phyloP scores from a whole-genome alignment of 352 stramenopile species.

The Phytophthora litchii region DNA sequence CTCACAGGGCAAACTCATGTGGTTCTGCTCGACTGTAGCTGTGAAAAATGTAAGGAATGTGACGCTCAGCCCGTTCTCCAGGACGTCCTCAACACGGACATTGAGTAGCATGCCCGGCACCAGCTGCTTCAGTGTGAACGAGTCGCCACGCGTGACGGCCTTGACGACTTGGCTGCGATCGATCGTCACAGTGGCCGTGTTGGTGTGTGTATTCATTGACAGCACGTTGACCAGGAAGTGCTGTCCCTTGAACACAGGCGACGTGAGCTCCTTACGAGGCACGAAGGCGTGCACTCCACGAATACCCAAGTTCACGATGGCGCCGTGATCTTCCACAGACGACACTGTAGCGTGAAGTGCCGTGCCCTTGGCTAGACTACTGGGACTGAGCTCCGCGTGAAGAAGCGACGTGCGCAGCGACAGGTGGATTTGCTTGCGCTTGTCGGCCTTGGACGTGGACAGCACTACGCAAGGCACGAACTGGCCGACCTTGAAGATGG shows the following conservation, averaged over 20 bases:
- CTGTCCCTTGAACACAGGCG: slow-evolving; percentile 58
- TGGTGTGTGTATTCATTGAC: slow-evolving; percentile 81
- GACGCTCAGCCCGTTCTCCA: slow-evolving; percentile 85
- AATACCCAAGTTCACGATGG: slow-evolving; percentile 91
- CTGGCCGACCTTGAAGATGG: slow-evolving; percentile 78
- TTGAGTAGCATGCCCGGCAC: slow-evolving; percentile 93
- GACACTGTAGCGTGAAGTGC: slow-evolving; percentile 87
- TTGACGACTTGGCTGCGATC: slow-evolving; percentile 74
- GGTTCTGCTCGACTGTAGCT: slow-evolving; percentile 88
- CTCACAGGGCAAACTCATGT: slow-evolving; percentile 87
- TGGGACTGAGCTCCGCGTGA: slow-evolving; percentile 75
- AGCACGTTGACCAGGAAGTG: slow-evolving; percentile 72
- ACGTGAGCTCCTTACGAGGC: slow-evolving; percentile 69
- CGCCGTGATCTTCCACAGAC: slow-evolving; percentile 94
- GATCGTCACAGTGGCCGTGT: slow-evolving; percentile 70
- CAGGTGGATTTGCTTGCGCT: slow-evolving; percentile 90
- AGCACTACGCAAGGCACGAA: slow-evolving; percentile 89
- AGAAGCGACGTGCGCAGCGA: slow-evolving; percentile 87
- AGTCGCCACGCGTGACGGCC: slow-evolving; percentile 79
- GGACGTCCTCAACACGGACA: slow-evolving; percentile 90
- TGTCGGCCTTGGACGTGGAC: slow-evolving; percentile 68
- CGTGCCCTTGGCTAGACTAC: slow-evolving; percentile 72
- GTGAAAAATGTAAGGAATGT: slow-evolving; percentile 91
- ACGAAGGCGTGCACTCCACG: slow-evolving; percentile 80
- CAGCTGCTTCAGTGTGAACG: slow-evolving; percentile 90